Evolutionary conservation across 2,329 filamentous ascomycete genomes (phyloP).

Genomic region (Calonectria pauciramosa): DNA sequence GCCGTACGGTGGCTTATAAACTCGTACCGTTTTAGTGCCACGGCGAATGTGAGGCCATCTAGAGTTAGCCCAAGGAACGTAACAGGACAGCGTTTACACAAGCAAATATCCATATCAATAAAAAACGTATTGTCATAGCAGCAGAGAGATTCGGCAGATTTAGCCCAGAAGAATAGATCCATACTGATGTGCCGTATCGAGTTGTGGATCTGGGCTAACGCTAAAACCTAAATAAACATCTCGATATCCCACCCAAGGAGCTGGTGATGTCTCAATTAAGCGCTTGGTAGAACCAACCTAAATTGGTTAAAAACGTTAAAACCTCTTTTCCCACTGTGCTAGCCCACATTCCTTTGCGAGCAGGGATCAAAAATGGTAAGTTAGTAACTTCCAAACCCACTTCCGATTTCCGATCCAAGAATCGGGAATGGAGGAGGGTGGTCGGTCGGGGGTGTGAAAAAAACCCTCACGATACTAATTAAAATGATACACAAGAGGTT

Average conservation of each 20-base stretch:
- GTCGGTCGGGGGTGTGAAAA: background rate
- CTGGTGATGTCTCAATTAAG: background rate
- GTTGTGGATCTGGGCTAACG: no score
- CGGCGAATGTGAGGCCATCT: background rate
- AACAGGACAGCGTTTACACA: background rate
- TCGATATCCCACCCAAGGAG: no score
- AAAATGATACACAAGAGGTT: background rate
- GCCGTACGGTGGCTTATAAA: background rate
- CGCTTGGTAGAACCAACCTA: background rate
- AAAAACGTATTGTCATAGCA: background rate
- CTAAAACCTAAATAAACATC: background rate
- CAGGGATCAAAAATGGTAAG: background rate
- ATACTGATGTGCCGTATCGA: background rate
- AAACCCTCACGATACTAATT: background rate
- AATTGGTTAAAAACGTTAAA: constrained; percentile 2
- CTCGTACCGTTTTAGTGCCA: background rate
- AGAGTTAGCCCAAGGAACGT: background rate
- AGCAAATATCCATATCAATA: background rate
- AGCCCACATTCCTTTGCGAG: background rate
- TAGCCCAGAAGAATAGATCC: background rate
- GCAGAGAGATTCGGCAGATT: background rate
- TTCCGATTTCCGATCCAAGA: background rate
- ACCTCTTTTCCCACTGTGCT: background rate
- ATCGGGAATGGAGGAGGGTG: background rate
- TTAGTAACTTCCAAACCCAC: background rate